Evolutionary conservation across 352 stramenopile genomes (phyloP), one percentile per base, ranked within the genome.

Genomic region (Hyaloperonospora arabidopsidis): DNA sequence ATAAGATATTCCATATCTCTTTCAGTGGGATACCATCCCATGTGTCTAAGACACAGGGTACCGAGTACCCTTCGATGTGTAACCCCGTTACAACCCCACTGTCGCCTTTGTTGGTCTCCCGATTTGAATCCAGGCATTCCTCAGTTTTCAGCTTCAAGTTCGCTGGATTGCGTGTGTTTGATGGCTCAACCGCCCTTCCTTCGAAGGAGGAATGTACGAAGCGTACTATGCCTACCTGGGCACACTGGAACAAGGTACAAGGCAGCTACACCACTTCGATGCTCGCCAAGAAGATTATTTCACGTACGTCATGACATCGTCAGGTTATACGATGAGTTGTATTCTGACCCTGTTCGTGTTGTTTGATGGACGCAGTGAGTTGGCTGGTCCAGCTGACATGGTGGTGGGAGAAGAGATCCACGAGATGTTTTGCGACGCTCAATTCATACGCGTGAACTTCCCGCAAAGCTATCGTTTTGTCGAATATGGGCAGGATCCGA

Each of bases 61-160:
- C n/a, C n/a, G n/a, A n/a, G n/a, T n/a, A n/a, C n/a, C n/a, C n/a
- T n/a, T n/a, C n/a, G n/a, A n/a, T n/a, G n/a, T n/a, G n/a, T n/a
- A n/a, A n/a, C n/a, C n/a, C n/a, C n/a, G n/a, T n/a, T n/a, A n/a
- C n/a, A n/a, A 89, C 32, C 71, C 81, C 5, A 79, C 83, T 41
- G 49, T 83, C 15, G 81, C 72, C 23, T 89, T 92, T 50, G 56
- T 92, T 32, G 81, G 81, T 0, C 53, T 92, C 18, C 75, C 74
- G 0, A 88, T 89, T 47, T 82, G 72, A 57, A 89, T 87, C 34
- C 54, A 89, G 32, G 79, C 79, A n/a, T 92, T 92, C 39, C 53
- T 82, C 1, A 88, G 71, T 55, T 92, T 92, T 49, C 77, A 92
- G 57, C 59, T 89, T n/a, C 81, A 92, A 56, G 66, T 63, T 51